phyloP scores from a whole-genome alignment of 2,329 filamentous ascomycete genomes.

The Lasiodiplodia sp. region DNA sequence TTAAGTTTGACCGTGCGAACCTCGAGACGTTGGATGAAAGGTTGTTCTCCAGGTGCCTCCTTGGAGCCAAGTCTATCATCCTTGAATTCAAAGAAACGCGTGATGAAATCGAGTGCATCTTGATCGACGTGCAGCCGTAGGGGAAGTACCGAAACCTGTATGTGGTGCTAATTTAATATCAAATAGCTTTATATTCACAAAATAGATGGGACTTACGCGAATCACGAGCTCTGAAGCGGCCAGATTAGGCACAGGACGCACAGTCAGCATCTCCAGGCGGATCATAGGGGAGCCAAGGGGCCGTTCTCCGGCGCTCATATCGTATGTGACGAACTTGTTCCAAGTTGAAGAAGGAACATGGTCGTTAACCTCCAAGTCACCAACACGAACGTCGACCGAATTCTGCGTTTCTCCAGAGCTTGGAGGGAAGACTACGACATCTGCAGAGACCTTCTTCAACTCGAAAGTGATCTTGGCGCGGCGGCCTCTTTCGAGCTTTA shows the following conservation, averaged over 20 bases:
- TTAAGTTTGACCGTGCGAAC: conserved; percentile 83
- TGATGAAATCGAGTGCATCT: conserved; percentile 96
- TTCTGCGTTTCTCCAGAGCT: conserved; percentile 82
- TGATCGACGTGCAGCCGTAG: conserved; percentile 94
- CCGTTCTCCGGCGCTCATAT: conserved; percentile 83
- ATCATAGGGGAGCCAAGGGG: conserved; percentile 90
- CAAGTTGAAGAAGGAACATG: conserved; percentile 95
- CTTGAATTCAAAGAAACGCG: conserved; percentile 97
- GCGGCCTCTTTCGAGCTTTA: conserved; percentile 84
- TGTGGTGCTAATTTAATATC: conserved; percentile 26
- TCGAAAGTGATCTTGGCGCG: conserved; percentile 97
- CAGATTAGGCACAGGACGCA: conserved; percentile 83
- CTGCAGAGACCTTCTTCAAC: conserved; percentile 80
- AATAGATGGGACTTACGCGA: conserved; percentile 57
- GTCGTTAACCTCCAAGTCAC: conserved; percentile 89
- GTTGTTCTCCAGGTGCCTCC: conserved; percentile 63
- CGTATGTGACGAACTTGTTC: conserved; percentile 97
- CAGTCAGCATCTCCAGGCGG: conserved; percentile 85
- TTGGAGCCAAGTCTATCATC: conserved; percentile 66
- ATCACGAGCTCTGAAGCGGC: conserved; percentile 90
- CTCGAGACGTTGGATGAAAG: conserved; percentile 90
- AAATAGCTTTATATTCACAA: background rate
- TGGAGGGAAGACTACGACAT: conserved; percentile 81
- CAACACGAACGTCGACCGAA: conserved; percentile 83
- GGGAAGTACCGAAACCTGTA: conserved; percentile 73